Percentiles rank a stretch among this genome's conserved stretches.
These are phyloP conservation scores for Candida tammaniensis DNA, from an alignment of 805 yeast genomes.

Conservation along the genomic window DNA sequence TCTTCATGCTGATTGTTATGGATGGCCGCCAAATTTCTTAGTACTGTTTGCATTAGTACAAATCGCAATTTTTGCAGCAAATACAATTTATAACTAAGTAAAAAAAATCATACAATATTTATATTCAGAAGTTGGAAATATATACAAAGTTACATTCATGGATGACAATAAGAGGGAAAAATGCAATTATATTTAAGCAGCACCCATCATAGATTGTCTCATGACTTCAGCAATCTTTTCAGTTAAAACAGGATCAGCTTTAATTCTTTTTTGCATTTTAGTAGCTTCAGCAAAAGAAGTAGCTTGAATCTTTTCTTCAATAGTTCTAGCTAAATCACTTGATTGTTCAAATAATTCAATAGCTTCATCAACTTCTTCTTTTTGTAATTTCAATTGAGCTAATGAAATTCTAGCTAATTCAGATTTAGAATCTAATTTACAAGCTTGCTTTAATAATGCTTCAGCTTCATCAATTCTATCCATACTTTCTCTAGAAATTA, in stretches of 20 bases:
- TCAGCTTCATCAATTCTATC: constrained; percentile 54
- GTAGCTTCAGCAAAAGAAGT: constrained; percentile 91
- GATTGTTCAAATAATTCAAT: constrained; percentile 78
- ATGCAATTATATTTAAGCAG: constrained; percentile 3
- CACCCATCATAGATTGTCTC: constrained; percentile 22
- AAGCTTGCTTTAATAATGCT: constrained; percentile 67
- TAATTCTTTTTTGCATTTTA: constrained; percentile 79
- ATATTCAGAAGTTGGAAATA: too few species aligned
- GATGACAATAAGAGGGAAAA: too few species aligned
- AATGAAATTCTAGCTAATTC: constrained; percentile 88
- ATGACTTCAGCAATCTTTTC: constrained; percentile 61
- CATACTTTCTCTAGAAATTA: constrained; percentile 55
- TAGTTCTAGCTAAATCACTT: constrained; percentile 75
- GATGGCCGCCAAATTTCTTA: too few species aligned
- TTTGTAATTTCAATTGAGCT: constrained; percentile 87
- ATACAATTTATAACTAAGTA: too few species aligned
- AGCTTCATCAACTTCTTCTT: constrained; percentile 79
- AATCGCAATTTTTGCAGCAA: too few species aligned
- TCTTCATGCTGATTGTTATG: too few species aligned
- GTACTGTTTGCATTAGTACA: too few species aligned
- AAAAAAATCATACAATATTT: too few species aligned
- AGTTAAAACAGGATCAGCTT: constrained; percentile 63
- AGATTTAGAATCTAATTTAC: constrained; percentile 78
- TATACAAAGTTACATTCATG: constrained; percentile 4
- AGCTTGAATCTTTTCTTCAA: constrained; percentile 86